Percentiles rank a stretch among this genome's conserved stretches.
These are phyloP conservation scores for Aspergillus ostianus DNA, from an alignment of 495 filamentous ascomycete species.

Conservation along the genomic window DNA sequence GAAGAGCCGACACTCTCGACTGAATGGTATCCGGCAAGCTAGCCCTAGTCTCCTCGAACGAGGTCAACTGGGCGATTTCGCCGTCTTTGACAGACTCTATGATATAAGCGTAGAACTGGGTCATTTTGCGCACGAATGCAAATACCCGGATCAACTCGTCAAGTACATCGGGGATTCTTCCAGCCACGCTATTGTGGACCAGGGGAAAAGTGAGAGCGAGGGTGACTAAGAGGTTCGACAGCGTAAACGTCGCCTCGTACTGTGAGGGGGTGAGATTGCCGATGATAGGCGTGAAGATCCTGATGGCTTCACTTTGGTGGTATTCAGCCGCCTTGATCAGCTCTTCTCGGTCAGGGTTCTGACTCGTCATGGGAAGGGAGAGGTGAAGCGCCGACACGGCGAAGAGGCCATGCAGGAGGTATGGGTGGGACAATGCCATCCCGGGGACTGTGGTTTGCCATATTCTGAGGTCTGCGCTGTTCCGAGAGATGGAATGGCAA, in stretches of 20 bases:
- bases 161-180: neutral
- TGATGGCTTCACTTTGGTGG: slow-evolving; percentile 4
- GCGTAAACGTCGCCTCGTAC: neutral
- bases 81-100: neutral
- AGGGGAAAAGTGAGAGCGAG: neutral
- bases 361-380: neutral
- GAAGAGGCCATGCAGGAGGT: slow-evolving; percentile 1
- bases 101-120: neutral
- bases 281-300: neutral
- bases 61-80: neutral
- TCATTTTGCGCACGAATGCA: neutral
- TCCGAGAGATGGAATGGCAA: slow-evolving; percentile 3
- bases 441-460: neutral
- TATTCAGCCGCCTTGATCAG: neutral
- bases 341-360: neutral
- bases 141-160: neutral
- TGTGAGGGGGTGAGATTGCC: neutral
- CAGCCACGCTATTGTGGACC: neutral
- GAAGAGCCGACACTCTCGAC: neutral
- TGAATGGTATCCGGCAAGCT: slow-evolving; percentile 2
- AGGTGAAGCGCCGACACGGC: slow-evolving; percentile 1
- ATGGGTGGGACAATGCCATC: neutral
- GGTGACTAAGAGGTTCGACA: neutral
- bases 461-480: neutral
- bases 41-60: neutral